Conservation (phyloP, 164 flowering plant genomes). For the Macadamia integrifolia region DNA sequence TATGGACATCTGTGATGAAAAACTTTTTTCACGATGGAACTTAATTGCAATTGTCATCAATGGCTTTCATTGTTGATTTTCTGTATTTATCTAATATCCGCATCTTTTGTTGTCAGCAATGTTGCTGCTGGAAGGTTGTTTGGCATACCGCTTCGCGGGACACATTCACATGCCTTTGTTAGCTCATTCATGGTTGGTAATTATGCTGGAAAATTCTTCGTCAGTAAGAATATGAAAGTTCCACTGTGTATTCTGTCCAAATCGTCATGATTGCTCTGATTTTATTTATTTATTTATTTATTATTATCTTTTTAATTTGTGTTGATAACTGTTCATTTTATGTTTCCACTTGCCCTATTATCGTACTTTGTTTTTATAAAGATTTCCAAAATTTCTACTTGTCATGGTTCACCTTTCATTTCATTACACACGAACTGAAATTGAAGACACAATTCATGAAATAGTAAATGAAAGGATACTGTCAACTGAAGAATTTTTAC, state of each 20-base stretch:
- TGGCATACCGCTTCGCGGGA: constrained; percentile 97
- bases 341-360: not conserved
- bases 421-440: too few relatives aligned
- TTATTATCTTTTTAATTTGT: not conserved
- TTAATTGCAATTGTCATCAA: not conserved
- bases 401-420: too few relatives aligned
- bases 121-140: constrained; percentile 91
- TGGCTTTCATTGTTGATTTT: not conserved
- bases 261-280: not conserved
- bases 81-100: not conserved
- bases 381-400: not conserved
- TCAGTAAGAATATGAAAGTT: not conserved
- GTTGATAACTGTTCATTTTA: not conserved
- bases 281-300: too few relatives aligned
- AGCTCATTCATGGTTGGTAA: constrained; percentile 91
- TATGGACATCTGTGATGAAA: too few relatives aligned
- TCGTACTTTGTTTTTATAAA: not conserved
- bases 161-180: constrained; percentile 99
- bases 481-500: too few relatives aligned
- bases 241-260: not conserved
- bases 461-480: too few relatives aligned
- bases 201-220: not conserved
- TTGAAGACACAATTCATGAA: too few relatives aligned
- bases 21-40: not conserved
- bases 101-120: constrained; percentile 48